Base-by-base conservation (phyloP, 1,284 basidiomycete genomes). In the Trametes versicolor region DNA sequence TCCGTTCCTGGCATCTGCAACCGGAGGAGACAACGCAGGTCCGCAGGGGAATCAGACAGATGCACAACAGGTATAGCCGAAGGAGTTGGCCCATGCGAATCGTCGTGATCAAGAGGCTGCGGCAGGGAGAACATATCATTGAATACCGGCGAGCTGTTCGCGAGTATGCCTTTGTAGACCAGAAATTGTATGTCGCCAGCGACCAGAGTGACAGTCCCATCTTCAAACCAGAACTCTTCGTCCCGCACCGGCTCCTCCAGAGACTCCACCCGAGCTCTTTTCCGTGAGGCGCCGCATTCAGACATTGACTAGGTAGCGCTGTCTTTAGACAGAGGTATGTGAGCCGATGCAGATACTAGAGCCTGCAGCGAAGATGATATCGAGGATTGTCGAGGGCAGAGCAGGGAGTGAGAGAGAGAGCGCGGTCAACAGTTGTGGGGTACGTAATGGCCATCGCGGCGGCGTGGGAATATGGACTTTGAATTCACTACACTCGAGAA, bases 191-290 rank as follows among this genome's bases (percentile, higher is more conserved):
- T 48, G 41, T 63, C 36, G 19, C 58, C 39, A 10, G 64, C 61
- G 25, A 62, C 34, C 34, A 69, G 47, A n/a, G 60, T 58, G 55
- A 69, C n/a, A 19, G 53, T 69, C 4, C 64, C 62, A 48, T 69
- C 64, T 17, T 61, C 51, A 25, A 41, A 65, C 67, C 67, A 68
- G 52, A 68, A 65, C 13, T 65, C 61, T 43, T 43, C 41, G n/a
- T 43, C 29, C 8, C 29, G 29, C 3, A 32, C 29, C 29, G 29
- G 29, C 29, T 32, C 8, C 29, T 32, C 29, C 29, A 32, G 29
- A 32, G 29, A 32, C 29, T 32, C 29, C 29, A 32, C 29, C 29
- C 41, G 41, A 13, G 41, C 37, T 39, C 29, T 32, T 32, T 32
- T 32, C 29, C 29, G 29, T 32, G 29, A 32, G 29, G 29, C 29